Conservation (phyloP, 257 asterid genomes). For the Ilex aquifolium region DNA sequence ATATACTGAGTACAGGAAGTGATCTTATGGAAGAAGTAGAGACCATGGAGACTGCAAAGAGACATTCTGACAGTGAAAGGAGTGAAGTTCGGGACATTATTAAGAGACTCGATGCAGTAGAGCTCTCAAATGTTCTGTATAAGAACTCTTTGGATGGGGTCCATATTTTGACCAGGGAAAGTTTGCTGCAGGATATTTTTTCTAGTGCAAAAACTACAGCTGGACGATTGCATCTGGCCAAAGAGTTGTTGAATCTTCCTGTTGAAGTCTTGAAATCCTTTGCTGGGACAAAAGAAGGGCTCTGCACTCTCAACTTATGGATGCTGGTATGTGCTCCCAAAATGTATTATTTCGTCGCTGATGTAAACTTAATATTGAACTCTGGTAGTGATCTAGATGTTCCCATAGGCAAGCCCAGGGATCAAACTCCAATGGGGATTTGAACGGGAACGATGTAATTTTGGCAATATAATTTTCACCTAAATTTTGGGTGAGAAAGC, state of each 20-base stretch:
- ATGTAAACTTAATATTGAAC: constrained; percentile 4
- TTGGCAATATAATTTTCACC: too few species aligned
- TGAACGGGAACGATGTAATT: too few species aligned
- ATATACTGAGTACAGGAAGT: constrained; percentile 67
- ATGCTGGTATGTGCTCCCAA: constrained; percentile 53
- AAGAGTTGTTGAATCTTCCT: constrained; percentile 88
- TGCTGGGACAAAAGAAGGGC: constrained; percentile 89
- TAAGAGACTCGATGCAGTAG: constrained; percentile 66
- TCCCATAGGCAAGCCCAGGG: too few species aligned
- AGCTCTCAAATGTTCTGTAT: constrained; percentile 49
- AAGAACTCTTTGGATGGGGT: constrained; percentile 62
- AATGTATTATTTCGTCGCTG: constrained; percentile 12
- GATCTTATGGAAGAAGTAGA: constrained; percentile 81
- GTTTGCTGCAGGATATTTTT: constrained; percentile 74
- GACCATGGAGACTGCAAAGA: constrained; percentile 79
- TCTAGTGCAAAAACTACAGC: constrained; percentile 70
- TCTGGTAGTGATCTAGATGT: too few species aligned
- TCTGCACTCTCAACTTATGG: constrained; percentile 87
- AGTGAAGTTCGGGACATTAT: constrained; percentile 83
- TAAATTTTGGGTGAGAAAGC: too few species aligned
- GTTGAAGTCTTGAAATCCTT: constrained; percentile 77
- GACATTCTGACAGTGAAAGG: constrained; percentile 67
- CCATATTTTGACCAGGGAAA: constrained; percentile 48
- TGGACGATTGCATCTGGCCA: constrained; percentile 84
- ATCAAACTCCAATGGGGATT: too few species aligned